Evolutionary conservation across 2,329 filamentous ascomycete species (phyloP), one percentile per base, ranked within the genome.

Genomic region (Seiridium cupressi): DNA sequence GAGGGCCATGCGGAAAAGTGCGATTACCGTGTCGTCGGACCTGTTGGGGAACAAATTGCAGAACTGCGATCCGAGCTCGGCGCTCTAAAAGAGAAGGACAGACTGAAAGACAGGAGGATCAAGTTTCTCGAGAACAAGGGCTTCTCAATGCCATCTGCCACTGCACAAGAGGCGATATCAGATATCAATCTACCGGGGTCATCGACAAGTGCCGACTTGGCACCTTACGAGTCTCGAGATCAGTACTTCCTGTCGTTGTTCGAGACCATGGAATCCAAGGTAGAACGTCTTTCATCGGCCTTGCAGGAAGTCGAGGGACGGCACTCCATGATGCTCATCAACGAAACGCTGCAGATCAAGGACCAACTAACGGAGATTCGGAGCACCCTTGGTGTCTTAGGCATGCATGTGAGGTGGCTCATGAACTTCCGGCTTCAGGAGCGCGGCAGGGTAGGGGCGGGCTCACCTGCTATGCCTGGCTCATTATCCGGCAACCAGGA

Each of bases 351-450:
- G 67, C 84, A 82, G 6, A 81, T 88, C 62, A 84, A 85, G 60
- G 84, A 88, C 61, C 84, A 87, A 70, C 79, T 88, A n/a, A 80
- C 81, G 3, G 85, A 88, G 69, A 74, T 86, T 47, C 77, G 81
- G 48, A 85, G 81, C 72, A 85, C 80, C 64, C 75, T 85, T 61
- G 84, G 83, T 55, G 81, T 85, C 65, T 77, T 86, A 48, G 79
- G 80, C 58, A 85, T 86, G 83, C 83, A 86, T 63, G 81, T 85
- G 49, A 81, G 82, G 60, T 85, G 82, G 82, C 76, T 86, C 35
- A 79, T 85, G 70, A 84, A 82, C 61, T 76, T 79, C 62, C 79
- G 79, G 61, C 72, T 81, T 8, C 79, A 82, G 63, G 80, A 83
- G 65, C 78, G 71, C n/a, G 70, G 68, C n/a, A 63, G 68, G 42